phyloP scores from a whole-genome alignment of 1,139 yeast species.

The Yamadazyma oceani region DNA sequence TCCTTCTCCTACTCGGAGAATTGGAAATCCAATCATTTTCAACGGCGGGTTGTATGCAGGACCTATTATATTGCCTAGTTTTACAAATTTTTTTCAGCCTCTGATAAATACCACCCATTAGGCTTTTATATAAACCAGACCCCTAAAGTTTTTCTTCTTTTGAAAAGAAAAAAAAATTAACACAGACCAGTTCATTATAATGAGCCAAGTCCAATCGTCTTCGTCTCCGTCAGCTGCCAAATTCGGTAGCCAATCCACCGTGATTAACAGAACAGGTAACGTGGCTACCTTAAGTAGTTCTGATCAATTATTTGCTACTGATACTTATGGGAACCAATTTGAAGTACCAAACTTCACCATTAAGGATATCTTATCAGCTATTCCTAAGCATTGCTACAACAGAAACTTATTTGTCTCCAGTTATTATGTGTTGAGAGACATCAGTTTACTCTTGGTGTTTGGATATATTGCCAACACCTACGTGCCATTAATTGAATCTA shows the following conservation, averaged over 20 bases:
- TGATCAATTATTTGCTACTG: conserved; percentile 38
- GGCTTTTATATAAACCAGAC: too few species aligned
- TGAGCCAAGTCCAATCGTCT: conserved; percentile 8
- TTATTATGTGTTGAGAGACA: conserved; percentile 59
- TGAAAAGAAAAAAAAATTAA: too few species aligned
- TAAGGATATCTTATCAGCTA: conserved; percentile 58
- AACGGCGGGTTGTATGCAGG: too few species aligned
- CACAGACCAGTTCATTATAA: too few species aligned
- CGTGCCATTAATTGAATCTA: conserved; percentile 43
- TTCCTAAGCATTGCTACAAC: conserved; percentile 63
- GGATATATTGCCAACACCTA: conserved; percentile 47
- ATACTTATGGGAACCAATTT: conserved; percentile 56
- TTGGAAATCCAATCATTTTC: too few species aligned
- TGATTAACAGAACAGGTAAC: conserved; percentile 34
- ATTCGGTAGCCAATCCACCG: conserved; percentile 8
- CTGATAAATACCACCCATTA: too few species aligned
- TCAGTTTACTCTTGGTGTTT: conserved; percentile 39
- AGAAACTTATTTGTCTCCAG: conserved; percentile 51
- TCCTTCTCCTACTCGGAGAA: too few species aligned
- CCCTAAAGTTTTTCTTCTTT: too few species aligned
- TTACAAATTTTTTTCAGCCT: too few species aligned
- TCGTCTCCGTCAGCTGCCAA: conserved; percentile 2
- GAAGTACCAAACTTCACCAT: conserved; percentile 63
- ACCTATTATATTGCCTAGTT: too few species aligned
- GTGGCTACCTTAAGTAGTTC: conserved; percentile 27